Percentiles rank a stretch among this genome's conserved stretches.
These are phyloP conservation scores for Pterocarpus macrocarpus DNA, from an alignment of 306 rosid genomes.

Conservation along the genomic window DNA sequence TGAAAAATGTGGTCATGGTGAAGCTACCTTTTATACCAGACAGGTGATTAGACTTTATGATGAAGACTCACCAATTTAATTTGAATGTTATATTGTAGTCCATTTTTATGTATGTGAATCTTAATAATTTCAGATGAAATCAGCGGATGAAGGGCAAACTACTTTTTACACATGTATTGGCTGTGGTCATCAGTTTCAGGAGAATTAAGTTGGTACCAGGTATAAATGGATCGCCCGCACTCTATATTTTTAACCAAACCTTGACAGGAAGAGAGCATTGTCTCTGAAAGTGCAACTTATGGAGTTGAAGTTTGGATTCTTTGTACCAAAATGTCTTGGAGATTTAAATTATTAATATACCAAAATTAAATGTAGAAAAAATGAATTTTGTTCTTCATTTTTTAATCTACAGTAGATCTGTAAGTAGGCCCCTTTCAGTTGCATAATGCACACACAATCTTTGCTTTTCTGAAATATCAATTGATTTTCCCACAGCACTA, in stretches of 20 bases:
- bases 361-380: not conserved
- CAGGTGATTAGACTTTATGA: conserved; percentile 47
- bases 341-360: not conserved
- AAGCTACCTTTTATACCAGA: conserved; percentile 60
- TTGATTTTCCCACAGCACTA: not conserved
- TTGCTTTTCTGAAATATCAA: not conserved
- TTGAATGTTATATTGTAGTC: conserved; percentile 22
- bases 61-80: conserved; percentile 21
- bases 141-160: conserved; percentile 62
- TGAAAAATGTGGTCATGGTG: conserved; percentile 86
- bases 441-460: not conserved
- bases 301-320: not conserved
- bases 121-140: conserved; percentile 52
- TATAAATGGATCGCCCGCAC: not conserved
- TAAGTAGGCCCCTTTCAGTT: not conserved
- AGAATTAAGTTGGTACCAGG: conserved; percentile 35
- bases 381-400: not conserved
- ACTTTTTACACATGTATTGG: conserved; percentile 55
- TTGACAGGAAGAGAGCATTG: not conserved
- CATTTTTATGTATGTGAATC: conserved; percentile 4
- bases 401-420: not conserved
- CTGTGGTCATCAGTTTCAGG: conserved; percentile 55
- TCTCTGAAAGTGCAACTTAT: not conserved
- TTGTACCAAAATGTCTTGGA: not conserved
- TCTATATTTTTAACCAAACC: not conserved